Percentiles rank a stretch among this genome's conserved stretches.
phyloP scores from a whole-genome alignment of 202 grass and related monocot genomes.

The Setaria italica region DNA sequence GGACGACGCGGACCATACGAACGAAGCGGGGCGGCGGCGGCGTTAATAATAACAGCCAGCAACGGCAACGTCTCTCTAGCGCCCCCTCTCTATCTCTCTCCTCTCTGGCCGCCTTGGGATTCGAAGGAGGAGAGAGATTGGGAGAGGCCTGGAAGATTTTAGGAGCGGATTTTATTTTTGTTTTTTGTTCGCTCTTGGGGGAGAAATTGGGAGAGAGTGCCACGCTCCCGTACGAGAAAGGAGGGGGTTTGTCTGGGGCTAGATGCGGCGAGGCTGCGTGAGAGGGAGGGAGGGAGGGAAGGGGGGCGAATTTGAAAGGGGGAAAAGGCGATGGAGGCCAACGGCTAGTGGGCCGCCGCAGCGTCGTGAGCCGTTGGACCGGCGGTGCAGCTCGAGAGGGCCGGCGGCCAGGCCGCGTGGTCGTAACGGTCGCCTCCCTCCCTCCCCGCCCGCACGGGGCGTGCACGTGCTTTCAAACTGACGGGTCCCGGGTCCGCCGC shows the following conservation, averaged over 20 bases:
- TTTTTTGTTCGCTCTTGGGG: constrained; percentile 26
- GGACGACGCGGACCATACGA: neutral
- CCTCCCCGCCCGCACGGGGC: neutral
- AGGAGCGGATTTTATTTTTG: constrained; percentile 30
- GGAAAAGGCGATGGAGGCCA: constrained; percentile 24
- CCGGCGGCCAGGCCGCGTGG: constrained; percentile 41
- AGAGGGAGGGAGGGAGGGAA: neutral
- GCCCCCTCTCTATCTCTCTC: constrained; percentile 32
- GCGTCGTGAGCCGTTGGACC: constrained; percentile 39
- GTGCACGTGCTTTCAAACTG: constrained; percentile 53
- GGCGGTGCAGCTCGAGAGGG: constrained; percentile 33
- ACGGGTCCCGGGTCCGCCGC: neutral
- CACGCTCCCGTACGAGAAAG: constrained; percentile 39
- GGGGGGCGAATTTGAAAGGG: constrained; percentile 37
- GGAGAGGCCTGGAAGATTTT: constrained; percentile 32
- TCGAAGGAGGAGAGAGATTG: constrained; percentile 50
- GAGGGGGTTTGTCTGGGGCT: constrained; percentile 48
- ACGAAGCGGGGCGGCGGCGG: constrained; percentile 17
- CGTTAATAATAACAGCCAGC: constrained; percentile 36
- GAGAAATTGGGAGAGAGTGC: constrained; percentile 1
- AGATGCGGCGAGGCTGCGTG: constrained; percentile 10
- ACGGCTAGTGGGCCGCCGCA: constrained; percentile 61
- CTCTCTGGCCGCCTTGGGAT: constrained; percentile 51
- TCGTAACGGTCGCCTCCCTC: constrained; percentile 53
- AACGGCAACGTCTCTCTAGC: constrained; percentile 40